Conservation (phyloP, 768 basidiomycete species). For the Coprinopsis strossmayeri region DNA sequence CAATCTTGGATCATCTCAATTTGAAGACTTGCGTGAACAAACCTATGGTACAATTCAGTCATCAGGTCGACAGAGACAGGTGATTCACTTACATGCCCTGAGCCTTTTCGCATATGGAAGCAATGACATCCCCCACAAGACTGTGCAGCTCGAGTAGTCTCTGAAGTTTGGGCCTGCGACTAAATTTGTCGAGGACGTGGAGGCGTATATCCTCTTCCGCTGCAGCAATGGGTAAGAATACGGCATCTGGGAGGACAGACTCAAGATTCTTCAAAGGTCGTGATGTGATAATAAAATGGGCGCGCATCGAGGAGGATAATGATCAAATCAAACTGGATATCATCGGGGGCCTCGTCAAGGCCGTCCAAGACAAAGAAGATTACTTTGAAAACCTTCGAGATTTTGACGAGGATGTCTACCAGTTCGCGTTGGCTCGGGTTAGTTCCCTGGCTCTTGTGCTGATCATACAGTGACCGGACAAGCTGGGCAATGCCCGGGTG, state of each 20-base stretch:
- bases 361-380: constrained; percentile 1
- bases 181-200: neutral
- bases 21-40: neutral
- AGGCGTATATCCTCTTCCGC: constrained; percentile 1
- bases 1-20: neutral
- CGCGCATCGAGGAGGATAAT: neutral
- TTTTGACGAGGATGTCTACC: neutral
- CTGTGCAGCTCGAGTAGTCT: neutral
- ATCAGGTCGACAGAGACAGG: neutral
- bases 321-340: neutral
- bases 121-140: neutral
- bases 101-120: neutral
- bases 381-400: neutral
- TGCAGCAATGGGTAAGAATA: neutral
- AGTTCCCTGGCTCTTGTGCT: neutral
- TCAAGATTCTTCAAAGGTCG: neutral
- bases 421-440: neutral
- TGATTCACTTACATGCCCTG: neutral
- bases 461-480: neutral
- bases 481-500: neutral
- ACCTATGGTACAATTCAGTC: neutral
- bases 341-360: constrained; percentile 1
- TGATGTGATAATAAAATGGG: neutral
- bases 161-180: neutral
- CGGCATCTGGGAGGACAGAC: neutral